phyloP scores from a whole-genome alignment of 176 grass and related monocot species.

The Dactylis glomerata region DNA sequence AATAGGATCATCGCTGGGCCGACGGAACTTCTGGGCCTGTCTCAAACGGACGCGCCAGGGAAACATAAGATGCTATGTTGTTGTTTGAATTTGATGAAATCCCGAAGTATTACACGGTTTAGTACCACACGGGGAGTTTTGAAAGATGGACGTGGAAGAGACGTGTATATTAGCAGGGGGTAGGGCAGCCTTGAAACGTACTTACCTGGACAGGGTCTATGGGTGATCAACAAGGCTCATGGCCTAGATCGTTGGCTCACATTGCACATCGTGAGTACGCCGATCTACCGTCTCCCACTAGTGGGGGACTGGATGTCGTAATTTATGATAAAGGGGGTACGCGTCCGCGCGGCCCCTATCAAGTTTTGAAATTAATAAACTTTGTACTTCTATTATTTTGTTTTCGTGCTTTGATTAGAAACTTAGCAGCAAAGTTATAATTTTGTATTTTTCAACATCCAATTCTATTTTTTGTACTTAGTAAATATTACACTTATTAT shows the following conservation, averaged over 20 bases:
- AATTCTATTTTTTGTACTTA: too few species aligned
- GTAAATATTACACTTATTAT: too few species aligned
- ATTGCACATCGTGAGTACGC: background rate
- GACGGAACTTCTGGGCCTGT: background rate
- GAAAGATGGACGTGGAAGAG: background rate
- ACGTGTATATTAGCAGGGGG: background rate
- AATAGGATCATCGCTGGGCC: background rate
- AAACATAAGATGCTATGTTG: background rate
- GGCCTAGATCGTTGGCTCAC: background rate
- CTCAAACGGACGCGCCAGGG: background rate
- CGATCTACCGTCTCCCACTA: constrained; percentile 10
- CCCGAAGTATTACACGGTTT: too few species aligned
- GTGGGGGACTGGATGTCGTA: constrained; percentile 47
- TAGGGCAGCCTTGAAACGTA: background rate
- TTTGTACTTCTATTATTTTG: too few species aligned
- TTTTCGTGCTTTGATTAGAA: too few species aligned
- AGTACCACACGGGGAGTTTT: background rate
- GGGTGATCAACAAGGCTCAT: constrained; percentile 1
- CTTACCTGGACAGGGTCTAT: constrained; percentile 5
- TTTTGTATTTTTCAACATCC: too few species aligned
- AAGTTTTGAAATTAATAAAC: background rate
- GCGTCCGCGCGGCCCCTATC: background rate
- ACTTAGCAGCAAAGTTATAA: too few species aligned
- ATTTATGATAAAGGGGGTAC: constrained; percentile 57
- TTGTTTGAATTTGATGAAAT: background rate